Evolutionary conservation across 1,284 basidiomycete genomes (phyloP), one percentile per base, ranked within the genome.

Genomic region (Cryptococcus deneoformans): DNA sequence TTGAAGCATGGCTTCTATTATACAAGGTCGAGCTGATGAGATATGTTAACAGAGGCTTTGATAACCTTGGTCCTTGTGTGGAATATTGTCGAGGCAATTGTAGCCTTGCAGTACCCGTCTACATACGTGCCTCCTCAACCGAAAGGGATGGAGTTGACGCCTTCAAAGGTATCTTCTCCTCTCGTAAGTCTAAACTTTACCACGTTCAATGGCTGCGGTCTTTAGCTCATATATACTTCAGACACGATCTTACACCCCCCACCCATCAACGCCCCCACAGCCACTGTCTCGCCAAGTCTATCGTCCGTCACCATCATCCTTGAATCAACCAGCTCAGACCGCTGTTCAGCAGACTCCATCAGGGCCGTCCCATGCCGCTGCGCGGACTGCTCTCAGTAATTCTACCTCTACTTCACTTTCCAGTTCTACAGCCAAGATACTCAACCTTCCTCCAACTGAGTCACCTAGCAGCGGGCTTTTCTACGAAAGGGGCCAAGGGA

Each of bases 51-150:
- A 74, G 72, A 74, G 61, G 63, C 60, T 3, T 14, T 65, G 12
- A 29, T 72, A 14, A 55, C 56, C 1, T 29, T 52, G 4, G 43
- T 69, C n/a, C 56, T 69, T 1, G 14, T 67, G 6, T 68, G 53
- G 56, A 74, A 74, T 57, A 61, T 68, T 16, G 43, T 66, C 40
- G 70, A 75, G 59, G 65, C 69, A 1, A 56, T 52, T 7, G 64
- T 67, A 40, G 66, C 63, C 29, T 53, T 73, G n/a, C 57, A 68
- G 36, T 65, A 64, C 47, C 69, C 69, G 24, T 46, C 64, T 3
- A 54, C 60, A 16, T 51, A 59, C 29, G 45, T 53, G 6, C 60
- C 61, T 20, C 61, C 67, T 2, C 24, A 63, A 6, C 57, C 54
- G 16, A 61, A 57, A 44, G 60, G 58, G 34, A 55, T 58, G 46